A percentile compares a stretch with the other conserved stretches of the same genome.
Evolutionary conservation across 805 yeast genomes (phyloP).

Genomic region (Komagataella kurtzmanii): DNA sequence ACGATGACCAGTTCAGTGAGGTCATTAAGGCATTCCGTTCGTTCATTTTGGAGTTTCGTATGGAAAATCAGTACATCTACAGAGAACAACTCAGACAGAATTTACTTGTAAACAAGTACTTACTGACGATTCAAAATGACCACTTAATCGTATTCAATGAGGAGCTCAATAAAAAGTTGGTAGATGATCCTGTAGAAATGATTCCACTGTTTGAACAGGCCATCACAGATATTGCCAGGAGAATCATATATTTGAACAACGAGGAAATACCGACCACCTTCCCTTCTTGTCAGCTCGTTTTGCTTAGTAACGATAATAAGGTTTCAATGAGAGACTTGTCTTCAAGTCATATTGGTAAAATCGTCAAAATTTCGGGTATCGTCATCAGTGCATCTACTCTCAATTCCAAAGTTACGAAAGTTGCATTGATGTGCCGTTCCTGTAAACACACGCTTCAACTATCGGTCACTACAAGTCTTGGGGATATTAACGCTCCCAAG

Average conservation of each 20-base stretch:
- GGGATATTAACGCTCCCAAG: conserved; percentile 55
- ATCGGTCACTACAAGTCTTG: conserved; percentile 52
- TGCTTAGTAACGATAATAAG: conserved; percentile 59
- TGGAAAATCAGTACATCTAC: conserved; percentile 72
- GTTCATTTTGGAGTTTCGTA: conserved; percentile 76
- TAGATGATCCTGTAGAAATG: conserved; percentile 81
- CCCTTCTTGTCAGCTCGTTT: conserved; percentile 75
- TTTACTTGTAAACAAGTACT: conserved; percentile 61
- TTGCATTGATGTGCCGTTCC: conserved; percentile 74
- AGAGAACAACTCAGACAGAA: conserved; percentile 87
- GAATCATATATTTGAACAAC: conserved; percentile 40
- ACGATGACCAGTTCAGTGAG: conserved; percentile 52
- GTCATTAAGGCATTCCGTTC: conserved; percentile 64
- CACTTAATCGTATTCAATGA: conserved; percentile 84
- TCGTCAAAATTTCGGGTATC: conserved; percentile 86
- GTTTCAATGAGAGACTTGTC: conserved; percentile 71
- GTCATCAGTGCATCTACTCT: conserved; percentile 84
- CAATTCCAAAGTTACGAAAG: conserved; percentile 72
- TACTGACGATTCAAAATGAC: conserved; percentile 62
- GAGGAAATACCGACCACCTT: conserved; percentile 40
- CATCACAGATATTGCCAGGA: conserved; percentile 74
- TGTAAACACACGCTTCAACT: conserved; percentile 73
- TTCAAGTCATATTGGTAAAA: conserved; percentile 78
- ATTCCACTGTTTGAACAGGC: conserved; percentile 78
- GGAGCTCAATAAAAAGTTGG: conserved; percentile 69